Evolutionary conservation across 2,329 filamentous ascomycete species (phyloP).

Genomic region (Fusarium pseudograminearum): DNA sequence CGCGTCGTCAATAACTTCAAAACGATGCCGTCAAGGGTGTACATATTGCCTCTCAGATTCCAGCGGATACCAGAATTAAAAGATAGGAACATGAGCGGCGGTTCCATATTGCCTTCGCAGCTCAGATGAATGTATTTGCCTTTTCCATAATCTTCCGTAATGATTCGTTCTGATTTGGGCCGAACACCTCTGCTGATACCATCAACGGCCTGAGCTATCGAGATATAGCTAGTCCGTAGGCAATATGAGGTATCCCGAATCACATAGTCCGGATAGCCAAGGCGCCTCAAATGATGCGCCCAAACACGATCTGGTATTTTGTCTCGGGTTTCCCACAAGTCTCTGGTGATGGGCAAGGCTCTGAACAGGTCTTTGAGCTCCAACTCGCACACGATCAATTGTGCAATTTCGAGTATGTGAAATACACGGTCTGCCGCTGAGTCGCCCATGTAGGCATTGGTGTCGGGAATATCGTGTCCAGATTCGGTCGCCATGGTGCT

Average conservation of each 20-base stretch:
- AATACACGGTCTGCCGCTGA: background rate
- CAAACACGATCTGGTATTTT: slow-evolving; percentile 3
- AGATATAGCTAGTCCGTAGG: slow-evolving; percentile 6
- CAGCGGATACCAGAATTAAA: rapidly evolving
- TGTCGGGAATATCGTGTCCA: too few relatives aligned
- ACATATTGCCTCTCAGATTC: too few relatives aligned
- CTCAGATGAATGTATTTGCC: too few relatives aligned
- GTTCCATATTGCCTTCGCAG: background rate
- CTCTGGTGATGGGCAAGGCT: slow-evolving; percentile 12
- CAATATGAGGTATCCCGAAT: slow-evolving; percentile 3
- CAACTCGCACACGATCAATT: background rate
- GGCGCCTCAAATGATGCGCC: slow-evolving; percentile 4
- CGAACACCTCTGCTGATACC: background rate
- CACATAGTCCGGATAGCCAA: slow-evolving; percentile 9
- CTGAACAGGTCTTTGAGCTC: background rate
- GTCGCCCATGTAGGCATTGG: too few relatives aligned
- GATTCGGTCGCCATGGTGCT: too few relatives aligned
- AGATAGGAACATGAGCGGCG: background rate
- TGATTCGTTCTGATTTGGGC: background rate
- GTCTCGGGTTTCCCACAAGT: slow-evolving; percentile 6
- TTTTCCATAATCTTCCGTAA: background rate
- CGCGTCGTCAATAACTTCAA: background rate
- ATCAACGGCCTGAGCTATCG: slow-evolving; percentile 4
- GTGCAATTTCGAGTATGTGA: background rate
- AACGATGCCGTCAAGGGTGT: background rate